These are phyloP conservation scores for Ceratobasidium sp. DNA, from an alignment of 1,284 basidiomycete species.

Conservation along the genomic window DNA sequence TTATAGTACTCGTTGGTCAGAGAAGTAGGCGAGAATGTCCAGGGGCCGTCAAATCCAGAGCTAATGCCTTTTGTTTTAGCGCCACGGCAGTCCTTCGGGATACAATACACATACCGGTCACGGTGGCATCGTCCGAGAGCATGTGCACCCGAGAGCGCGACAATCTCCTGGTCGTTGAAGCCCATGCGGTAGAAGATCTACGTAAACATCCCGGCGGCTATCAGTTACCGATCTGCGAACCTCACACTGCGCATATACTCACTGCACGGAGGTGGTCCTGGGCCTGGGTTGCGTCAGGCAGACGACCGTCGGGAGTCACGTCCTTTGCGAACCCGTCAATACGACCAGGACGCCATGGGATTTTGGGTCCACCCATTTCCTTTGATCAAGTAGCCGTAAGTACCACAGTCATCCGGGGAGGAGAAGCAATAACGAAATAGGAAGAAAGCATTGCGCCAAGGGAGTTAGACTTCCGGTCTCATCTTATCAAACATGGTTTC, in stretches of 20 bases:
- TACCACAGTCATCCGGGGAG: not conserved
- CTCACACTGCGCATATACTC: constrained; percentile 46
- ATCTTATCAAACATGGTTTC: not conserved
- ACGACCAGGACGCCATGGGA: constrained; percentile 84
- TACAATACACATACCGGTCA: constrained; percentile 65
- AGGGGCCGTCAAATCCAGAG: constrained; percentile 89
- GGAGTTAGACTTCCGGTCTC: not conserved
- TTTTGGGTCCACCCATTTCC: constrained; percentile 56
- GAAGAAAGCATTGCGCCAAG: constrained; percentile 25
- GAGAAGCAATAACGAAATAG: not conserved
- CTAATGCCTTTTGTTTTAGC: too few species aligned
- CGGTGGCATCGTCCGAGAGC: constrained; percentile 93
- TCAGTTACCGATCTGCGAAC: not conserved
- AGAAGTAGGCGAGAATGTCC: constrained; percentile 88
- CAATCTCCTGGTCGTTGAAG: constrained; percentile 97
- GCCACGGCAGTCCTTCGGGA: too few species aligned
- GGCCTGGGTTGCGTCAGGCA: constrained; percentile 89
- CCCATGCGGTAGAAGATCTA: constrained; percentile 77
- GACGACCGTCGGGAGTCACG: constrained; percentile 90
- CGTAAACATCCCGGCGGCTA: not conserved
- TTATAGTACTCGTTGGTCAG: constrained; percentile 92
- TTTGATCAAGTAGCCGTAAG: not conserved
- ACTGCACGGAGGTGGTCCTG: constrained; percentile 83
- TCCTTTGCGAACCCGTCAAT: constrained; percentile 81
- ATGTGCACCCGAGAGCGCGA: constrained; percentile 93